A percentile compares a stretch with the other conserved stretches of the same genome.
Conservation (phyloP, 1,284 basidiomycete genomes). For the Puccinia horiana region DNA sequence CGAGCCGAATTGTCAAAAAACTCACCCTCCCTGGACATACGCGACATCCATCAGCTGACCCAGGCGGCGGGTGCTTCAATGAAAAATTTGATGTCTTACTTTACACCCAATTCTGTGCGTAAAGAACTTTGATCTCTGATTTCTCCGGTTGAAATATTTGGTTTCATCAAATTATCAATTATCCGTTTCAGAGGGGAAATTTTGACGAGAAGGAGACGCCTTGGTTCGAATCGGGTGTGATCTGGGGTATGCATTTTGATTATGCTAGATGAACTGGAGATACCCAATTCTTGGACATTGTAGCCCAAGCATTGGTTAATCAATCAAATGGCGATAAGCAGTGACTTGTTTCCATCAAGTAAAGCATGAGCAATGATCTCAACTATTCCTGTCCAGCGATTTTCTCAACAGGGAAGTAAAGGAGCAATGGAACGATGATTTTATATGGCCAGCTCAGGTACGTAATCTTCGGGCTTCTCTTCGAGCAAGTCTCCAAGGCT, state of each 20-base stretch:
- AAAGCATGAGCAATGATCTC: neutral
- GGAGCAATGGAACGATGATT: conserved; percentile 44
- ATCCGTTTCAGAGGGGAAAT: conserved; percentile 11
- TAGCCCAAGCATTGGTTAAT: conserved; percentile 28
- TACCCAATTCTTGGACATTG: conserved; percentile 3
- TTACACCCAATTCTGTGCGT: neutral
- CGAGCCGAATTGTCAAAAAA: neutral
- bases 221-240: conserved; percentile 48
- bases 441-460: conserved; percentile 40
- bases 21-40: conserved; percentile 22
- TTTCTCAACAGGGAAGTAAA: conserved; percentile 7
- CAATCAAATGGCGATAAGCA: conserved; percentile 3
- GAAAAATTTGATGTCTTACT: conserved; percentile 39
- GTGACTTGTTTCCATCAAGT: neutral
- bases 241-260: conserved; percentile 34
- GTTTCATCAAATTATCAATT: neutral
- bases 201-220: conserved; percentile 23
- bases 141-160: neutral
- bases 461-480: neutral
- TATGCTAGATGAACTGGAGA: conserved; percentile 43
- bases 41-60: conserved; percentile 7
- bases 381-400: conserved; percentile 11
- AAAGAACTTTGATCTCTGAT: neutral
- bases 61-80: conserved; percentile 21
- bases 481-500: neutral